Evolutionary conservation across 2,329 filamentous ascomycete species (phyloP).

Genomic region (Thielaviopsis punctulata): DNA sequence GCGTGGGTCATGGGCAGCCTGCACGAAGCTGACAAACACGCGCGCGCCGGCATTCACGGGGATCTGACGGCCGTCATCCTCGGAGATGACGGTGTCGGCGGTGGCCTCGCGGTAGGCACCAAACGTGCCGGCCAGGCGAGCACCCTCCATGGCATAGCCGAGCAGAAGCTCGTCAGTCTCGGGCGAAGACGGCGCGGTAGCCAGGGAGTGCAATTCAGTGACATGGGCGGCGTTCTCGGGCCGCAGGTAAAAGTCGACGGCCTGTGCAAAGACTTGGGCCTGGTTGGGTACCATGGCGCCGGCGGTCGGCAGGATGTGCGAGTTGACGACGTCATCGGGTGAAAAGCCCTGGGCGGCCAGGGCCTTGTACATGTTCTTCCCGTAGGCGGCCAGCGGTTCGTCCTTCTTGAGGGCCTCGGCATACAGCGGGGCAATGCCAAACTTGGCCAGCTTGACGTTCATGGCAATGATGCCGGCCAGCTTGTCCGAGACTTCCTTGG

Average conservation of each 20-base stretch:
- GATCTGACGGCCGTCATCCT: slow-evolving; percentile 33
- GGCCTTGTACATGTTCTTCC: slow-evolving; percentile 45
- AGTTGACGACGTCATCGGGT: slow-evolving; percentile 50
- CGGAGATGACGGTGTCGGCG: slow-evolving; percentile 23
- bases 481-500: slow-evolving; percentile 37
- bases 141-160: slow-evolving; percentile 54
- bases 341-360: slow-evolving; percentile 46
- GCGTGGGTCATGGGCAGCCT: slow-evolving; percentile 35
- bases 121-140: slow-evolving; percentile 48
- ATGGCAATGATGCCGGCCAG: slow-evolving; percentile 45
- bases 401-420: slow-evolving; percentile 31
- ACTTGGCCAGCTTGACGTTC: slow-evolving; percentile 42
- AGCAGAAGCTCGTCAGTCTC: slow-evolving; percentile 47
- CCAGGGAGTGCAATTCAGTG: slow-evolving; percentile 41
- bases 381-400: slow-evolving; percentile 43
- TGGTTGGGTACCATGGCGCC: slow-evolving; percentile 54
- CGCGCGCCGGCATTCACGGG: slow-evolving; percentile 37
- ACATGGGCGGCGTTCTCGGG: slow-evolving; percentile 37
- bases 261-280: slow-evolving; percentile 54
- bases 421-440: slow-evolving; percentile 34
- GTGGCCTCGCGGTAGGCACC: slow-evolving; percentile 41
- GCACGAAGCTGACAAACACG: slow-evolving; percentile 46
- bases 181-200: slow-evolving; percentile 34
- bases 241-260: slow-evolving; percentile 55
- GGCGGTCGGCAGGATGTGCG: slow-evolving; percentile 50